These are phyloP conservation scores for Trichocomaceae sp. DNA, from an alignment of 2,329 filamentous ascomycete genomes.

Conservation along the genomic window DNA sequence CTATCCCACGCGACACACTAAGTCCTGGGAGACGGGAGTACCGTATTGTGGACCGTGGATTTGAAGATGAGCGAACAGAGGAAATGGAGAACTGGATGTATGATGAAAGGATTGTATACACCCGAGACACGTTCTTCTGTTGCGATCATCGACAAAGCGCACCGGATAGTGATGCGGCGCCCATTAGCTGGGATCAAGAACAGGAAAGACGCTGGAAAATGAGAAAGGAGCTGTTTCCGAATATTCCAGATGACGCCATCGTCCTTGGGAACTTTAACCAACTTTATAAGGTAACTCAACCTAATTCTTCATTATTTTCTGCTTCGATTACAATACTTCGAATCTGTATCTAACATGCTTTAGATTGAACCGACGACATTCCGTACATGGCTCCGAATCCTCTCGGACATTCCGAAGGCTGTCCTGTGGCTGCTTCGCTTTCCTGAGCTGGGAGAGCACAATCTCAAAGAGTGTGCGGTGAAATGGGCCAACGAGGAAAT, in stretches of 20 bases:
- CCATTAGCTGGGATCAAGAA: constrained; percentile 75
- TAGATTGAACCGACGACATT: constrained; percentile 97
- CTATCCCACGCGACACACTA: constrained; percentile 74
- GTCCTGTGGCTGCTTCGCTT: constrained; percentile 96
- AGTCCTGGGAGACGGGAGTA: constrained; percentile 72
- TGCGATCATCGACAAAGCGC: constrained; percentile 94
- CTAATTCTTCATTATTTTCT: background rate
- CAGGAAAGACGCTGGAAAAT: constrained; percentile 78
- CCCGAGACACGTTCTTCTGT: constrained; percentile 92
- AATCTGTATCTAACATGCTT: background rate
- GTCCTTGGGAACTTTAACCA: constrained; percentile 99
- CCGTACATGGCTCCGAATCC: constrained; percentile 87
- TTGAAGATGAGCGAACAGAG: constrained; percentile 60
- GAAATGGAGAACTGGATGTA: constrained; percentile 82
- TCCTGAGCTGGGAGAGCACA: constrained; percentile 82
- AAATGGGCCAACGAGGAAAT: constrained; percentile 81
- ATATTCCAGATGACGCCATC: constrained; percentile 70
- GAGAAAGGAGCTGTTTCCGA: constrained; percentile 86
- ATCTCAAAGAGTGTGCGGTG: constrained; percentile 71
- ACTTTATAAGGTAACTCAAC: constrained; percentile 73
- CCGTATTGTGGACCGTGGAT: constrained; percentile 60
- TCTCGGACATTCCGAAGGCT: constrained; percentile 76
- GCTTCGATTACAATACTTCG: background rate
- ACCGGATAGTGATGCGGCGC: constrained; percentile 59
- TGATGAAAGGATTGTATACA: constrained; percentile 93